phyloP scores from a whole-genome alignment of 441 rosid species.

The Eutrema salsugineum region DNA sequence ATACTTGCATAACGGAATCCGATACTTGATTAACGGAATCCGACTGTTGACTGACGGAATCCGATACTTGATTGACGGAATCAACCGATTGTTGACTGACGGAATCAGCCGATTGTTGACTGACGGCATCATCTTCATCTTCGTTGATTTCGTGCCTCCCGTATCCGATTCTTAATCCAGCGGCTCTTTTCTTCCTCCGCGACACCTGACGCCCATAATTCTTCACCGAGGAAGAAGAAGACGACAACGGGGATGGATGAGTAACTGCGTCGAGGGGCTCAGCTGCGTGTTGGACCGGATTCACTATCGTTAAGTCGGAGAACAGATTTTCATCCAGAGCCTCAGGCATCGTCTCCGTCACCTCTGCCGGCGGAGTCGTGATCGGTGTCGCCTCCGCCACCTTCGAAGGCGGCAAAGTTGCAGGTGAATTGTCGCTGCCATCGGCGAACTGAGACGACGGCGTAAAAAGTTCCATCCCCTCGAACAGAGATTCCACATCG shows the following conservation, averaged over 20 bases:
- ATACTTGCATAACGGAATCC: constrained; percentile 4
- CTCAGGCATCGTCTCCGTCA: constrained; percentile 19
- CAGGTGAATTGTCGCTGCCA: constrained; percentile 6
- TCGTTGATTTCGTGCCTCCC: constrained; percentile 41
- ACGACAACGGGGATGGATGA: background rate
- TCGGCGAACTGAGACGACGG: constrained; percentile 44
- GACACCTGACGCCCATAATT: constrained; percentile 42
- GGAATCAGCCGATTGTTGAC: constrained; percentile 17
- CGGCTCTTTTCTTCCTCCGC: constrained; percentile 79
- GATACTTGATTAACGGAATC: constrained; percentile 1
- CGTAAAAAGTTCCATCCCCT: constrained; percentile 77
- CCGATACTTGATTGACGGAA: background rate
- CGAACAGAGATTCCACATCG: constrained; percentile 82
- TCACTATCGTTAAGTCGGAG: constrained; percentile 66
- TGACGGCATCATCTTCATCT: constrained; percentile 27
- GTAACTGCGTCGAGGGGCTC: constrained; percentile 2
- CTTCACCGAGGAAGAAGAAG: constrained; percentile 5
- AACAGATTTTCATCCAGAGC: constrained; percentile 80
- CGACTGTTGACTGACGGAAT: constrained; percentile 11
- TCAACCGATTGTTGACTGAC: background rate
- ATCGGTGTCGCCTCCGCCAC: constrained; percentile 9
- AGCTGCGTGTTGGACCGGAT: constrained; percentile 27
- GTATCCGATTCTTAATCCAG: constrained; percentile 67
- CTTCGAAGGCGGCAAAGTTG: constrained; percentile 18
- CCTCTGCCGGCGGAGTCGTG: constrained; percentile 15